Base-by-base conservation (phyloP, 306 rosid species). In the Lupinus albus region DNA sequence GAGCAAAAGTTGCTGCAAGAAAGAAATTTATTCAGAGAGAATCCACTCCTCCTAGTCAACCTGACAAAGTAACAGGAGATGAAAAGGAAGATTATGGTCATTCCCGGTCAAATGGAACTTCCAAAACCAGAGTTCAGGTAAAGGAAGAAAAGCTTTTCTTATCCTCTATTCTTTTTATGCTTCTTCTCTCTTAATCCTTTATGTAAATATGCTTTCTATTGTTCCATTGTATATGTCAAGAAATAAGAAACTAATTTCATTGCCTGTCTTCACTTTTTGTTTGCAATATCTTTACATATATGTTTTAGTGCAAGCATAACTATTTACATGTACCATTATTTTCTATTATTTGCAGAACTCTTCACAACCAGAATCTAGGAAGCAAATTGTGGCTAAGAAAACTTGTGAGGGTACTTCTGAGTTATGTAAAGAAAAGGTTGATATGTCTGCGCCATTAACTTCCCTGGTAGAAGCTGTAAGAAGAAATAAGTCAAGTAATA, bases 1-100 rank as follows among this genome's bases (percentile, higher is more conserved):
- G 75, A 75, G 61, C 76, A 39, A 77, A 76, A 67, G 59, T 70
- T 68, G 67, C 51, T 8, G 71, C 84, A n/a, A 74, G 86, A 45
- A 76, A 60, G 58, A 80, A 17, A 49, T 14, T 42, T 16, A 21
- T 44, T 39, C 59, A 15, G 15, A 75, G 28, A 46, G 79, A 71
- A 58, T 8, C 39, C 41, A 14, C 62, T 45, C 67, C 64, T 3
- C 7, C 58, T 68, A 14, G 46, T 44, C 62, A 71, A 63, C 81
- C 76, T 62, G 52, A 35, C 47, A 50, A 64, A 7, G 72, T 20
- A 16, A 56, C 39, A 11, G 74, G 6, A 68, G 59, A 63, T 51
- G 70, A 48, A 11, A 46, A 51, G 76, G 57, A 50, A 21, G 69
- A 53, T 15, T 80, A 52, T 55, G 58, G 20, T 1, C 55, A 3